Evolutionary conservation across 345 rosid genomes (phyloP), one percentile per base, ranked within the genome.

Genomic region (Microthlaspi erraticum): DNA sequence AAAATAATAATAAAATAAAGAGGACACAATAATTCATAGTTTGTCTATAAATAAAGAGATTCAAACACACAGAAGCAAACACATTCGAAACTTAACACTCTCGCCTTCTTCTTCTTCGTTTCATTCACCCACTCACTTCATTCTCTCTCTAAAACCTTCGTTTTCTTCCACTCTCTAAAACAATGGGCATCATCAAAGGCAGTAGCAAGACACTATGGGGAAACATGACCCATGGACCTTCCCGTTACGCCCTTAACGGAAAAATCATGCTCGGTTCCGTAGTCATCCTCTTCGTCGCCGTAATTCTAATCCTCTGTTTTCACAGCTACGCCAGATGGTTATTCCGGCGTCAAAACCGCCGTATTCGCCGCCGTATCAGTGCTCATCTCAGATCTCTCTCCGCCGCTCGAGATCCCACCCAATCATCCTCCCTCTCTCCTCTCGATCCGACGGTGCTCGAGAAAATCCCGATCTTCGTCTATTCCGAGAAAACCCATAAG

Each of bases 321-420:
- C 97, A 86, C 75, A 81, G 70, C 68, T 84, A 83, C 76, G 83
- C 85, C 16, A 83, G 87, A 17, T 72, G 87, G 84, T 53, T 74
- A 75, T 82, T 77, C 64, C 77, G 63, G 69, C 63, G 83, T 33
- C 77, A 60, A 66, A 66, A 71, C 63, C 80, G 76, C 50, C 76
- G 83, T 46, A 80, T 82, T 18, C 86, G 78, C 65, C 78, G 78
- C 65, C 78, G 78, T 17, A 48, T 59, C 48, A 84, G 57, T 43
- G 59, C 74, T 48, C 78, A 60, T 6, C 65, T 67, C 60, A 81
- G 68, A 51, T 50, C 80, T 34, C 49, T 81, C 66, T 43, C 83
- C 71, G 56, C 79, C 71, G 20, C 51, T 31, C 0, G 69, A 10
- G 55, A 66, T 48, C 33, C 75, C 13, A 64, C 76, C 2, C 67